Base-by-base conservation (phyloP, 75 land plant genomes). In the Ceratopteris richardii region DNA sequence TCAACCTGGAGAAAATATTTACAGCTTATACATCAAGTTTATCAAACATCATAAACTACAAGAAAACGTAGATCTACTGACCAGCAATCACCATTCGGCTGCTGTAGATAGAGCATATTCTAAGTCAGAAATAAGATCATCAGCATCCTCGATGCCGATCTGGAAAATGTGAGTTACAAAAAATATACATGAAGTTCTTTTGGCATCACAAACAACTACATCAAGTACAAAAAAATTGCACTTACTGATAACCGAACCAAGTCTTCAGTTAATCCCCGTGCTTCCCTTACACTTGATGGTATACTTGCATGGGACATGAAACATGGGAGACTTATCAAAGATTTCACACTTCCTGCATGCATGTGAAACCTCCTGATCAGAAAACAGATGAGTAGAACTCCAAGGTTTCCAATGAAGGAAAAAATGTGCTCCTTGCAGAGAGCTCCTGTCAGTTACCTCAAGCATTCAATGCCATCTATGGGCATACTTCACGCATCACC, bases 251-350 rank as follows among this genome's bases (percentile, higher is more conserved):
- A 64, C 28, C 90, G 84, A 25, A 94, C 57, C 18, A 94, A 80
- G 58, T 94, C 96, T 61, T 94, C 81, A 25, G 79, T 81, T 26
- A 94, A 64, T 33, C 96, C 98, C 59, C 98, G 74, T 0, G 83
- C 76, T 51, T 86, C 73, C 0, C 88, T 84, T 36, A 94, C 88
- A 44, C 64, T 58, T 39, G 68, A 60, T 29, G 98, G 91, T 61
- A 94, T 89, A 66, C 88, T 90, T 55, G 98, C 96, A 71, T 94
- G 98, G 2, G 96, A 94, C 98, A 94, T 89, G 71, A 89, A 94
- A 76, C 96, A 94, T 18, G 98, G 98, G 73, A 94, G 59, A 63
- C 96, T 86, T 53, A 94, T 94, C 44, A 94, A 82, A 2, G 96
- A 94, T 64, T 89, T 89, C 68, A 94, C 98, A 72, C 96, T 94